Evolutionary conservation across 2,329 filamentous ascomycete genomes (phyloP), one percentile per base, ranked within the genome.

Genomic region (Colletotrichum chrysophilum): DNA sequence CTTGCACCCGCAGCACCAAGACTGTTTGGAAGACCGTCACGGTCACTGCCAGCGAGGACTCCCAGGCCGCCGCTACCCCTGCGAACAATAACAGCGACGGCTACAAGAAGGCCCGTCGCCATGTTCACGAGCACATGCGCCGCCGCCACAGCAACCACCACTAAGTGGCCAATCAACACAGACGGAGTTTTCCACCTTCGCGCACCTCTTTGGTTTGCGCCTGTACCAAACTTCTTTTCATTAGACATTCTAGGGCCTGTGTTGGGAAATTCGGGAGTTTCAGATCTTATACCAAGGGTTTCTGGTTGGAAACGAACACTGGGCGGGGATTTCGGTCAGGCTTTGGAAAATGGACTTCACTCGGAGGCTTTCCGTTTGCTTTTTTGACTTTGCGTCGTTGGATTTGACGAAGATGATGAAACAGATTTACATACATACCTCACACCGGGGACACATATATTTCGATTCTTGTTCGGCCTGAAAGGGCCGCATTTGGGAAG

Each of bases 21-120:
- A 89, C 86, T 28, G 83, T 88, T 68, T 87, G 83, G 79, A 83
- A 88, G 78, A 88, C 88, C 4, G 84, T 88, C 14, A 88, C 88
- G 12, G 84, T 89, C 32, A 82, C 79, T 13, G 88, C 88, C 28
- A 89, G 88, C 21, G 87, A 90, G 78, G 87, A 87, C 30, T 86
- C 85, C 26, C 30, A 48, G 12, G 12, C 73, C n/a, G 52, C 72
- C 4, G 58, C 73, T 24, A 36, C 73, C 28, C 62, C 61, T 16
- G 66, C 36, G n/a, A 61, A 65, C 18, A 60, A 32, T 26, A 61
- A 71, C 21, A 65, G 69, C 56, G 65, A 78, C 26, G 78, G 78
- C 21, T 38, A 64, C 34, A n/a, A 26, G 77, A 83, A 83, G 78
- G 74, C 77, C 10, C 83, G 84, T 72, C 84, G 85, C 72, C 84